Evolutionary conservation across 768 basidiomycete species (phyloP).

Genomic region (Trametes sanguinea): DNA sequence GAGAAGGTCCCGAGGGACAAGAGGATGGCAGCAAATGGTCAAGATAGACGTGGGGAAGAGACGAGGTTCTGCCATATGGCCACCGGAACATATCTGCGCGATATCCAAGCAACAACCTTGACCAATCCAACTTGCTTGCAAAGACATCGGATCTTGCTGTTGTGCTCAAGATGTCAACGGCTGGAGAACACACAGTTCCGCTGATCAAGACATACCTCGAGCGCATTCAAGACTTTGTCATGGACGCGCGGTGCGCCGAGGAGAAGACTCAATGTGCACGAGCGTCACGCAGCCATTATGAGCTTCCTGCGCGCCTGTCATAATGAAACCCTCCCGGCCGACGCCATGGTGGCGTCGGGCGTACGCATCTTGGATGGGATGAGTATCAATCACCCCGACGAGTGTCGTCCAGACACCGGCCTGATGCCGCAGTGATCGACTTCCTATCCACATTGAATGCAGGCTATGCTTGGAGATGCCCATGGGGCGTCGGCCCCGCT

Average conservation of each 20-base stretch:
- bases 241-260: too few relatives aligned
- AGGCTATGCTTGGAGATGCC: background rate
- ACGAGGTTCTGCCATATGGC: background rate
- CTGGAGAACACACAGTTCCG: background rate
- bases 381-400: constrained; percentile 7
- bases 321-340: background rate
- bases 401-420: background rate
- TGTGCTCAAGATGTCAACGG: too few relatives aligned
- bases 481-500: background rate
- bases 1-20: constrained; percentile 1
- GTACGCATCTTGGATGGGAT: background rate
- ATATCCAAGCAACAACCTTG: background rate
- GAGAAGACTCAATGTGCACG: background rate
- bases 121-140: background rate
- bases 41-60: background rate
- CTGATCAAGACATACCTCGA: background rate
- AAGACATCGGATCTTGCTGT: too few relatives aligned
- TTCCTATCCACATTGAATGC: background rate
- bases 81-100: background rate
- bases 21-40: background rate
- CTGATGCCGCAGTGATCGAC: background rate
- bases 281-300: background rate
- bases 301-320: background rate
- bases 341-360: background rate
- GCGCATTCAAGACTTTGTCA: background rate